These are phyloP conservation scores for Suillus americanus DNA, from an alignment of 768 basidiomycete genomes.

Conservation along the genomic window DNA sequence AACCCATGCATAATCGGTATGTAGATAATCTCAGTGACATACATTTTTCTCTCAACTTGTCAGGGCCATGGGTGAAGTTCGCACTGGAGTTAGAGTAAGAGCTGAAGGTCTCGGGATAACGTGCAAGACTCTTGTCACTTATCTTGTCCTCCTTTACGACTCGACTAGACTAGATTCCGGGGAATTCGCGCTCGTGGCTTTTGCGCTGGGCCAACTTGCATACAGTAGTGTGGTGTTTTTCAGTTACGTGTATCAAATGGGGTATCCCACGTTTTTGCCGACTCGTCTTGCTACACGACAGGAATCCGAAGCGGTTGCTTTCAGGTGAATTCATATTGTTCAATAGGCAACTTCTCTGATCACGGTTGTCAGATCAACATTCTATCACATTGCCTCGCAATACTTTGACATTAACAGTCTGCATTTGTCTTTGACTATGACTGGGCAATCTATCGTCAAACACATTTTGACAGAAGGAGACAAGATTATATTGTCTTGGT, in stretches of 20 bases:
- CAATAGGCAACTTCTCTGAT: neutral
- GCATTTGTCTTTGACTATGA: slow-evolving; percentile 77
- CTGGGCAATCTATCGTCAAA: slow-evolving; percentile 86
- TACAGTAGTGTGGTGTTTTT: slow-evolving; percentile 63
- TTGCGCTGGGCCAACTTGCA: slow-evolving; percentile 80
- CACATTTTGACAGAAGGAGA: slow-evolving; percentile 96
- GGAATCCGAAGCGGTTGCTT: neutral
- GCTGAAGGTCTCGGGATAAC: slow-evolving; percentile 87
- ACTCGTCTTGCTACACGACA: slow-evolving; percentile 23
- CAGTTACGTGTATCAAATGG: slow-evolving; percentile 52
- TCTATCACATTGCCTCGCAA: slow-evolving; percentile 9
- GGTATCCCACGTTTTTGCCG: slow-evolving; percentile 34
- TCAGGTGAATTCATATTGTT: slow-evolving; percentile 18
- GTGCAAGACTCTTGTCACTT: slow-evolving; percentile 69
- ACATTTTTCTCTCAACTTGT: slow-evolving; percentile 20
- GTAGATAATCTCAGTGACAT: slow-evolving; percentile 11
- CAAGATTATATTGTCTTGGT: slow-evolving; percentile 81
- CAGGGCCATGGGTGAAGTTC: slow-evolving; percentile 67
- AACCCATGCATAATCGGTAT: slow-evolving; percentile 79
- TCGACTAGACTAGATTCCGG: slow-evolving; percentile 30
- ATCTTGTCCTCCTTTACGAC: slow-evolving; percentile 61
- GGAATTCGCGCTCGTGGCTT: slow-evolving; percentile 69
- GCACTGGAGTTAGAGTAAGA: slow-evolving; percentile 69
- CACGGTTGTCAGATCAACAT: neutral
- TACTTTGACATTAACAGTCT: slow-evolving; percentile 51